A percentile compares a stretch with the other conserved stretches of the same genome.
phyloP scores from a whole-genome alignment of 2,329 filamentous ascomycete species.

The Cadophora sp. region DNA sequence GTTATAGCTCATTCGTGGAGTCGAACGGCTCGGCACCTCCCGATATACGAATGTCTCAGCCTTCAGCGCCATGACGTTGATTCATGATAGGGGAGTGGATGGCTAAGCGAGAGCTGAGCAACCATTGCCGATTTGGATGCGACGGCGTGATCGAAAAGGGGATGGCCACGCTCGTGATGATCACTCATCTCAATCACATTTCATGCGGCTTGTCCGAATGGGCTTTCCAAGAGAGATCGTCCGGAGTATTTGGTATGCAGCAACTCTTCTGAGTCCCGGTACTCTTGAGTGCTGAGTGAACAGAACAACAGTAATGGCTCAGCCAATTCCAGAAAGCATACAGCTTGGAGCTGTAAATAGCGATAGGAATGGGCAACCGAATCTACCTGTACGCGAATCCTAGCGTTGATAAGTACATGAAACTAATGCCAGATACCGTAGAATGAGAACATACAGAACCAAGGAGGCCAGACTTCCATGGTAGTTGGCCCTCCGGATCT shows the following conservation, averaged over 20 bases:
- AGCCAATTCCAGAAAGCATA: neutral
- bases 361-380: neutral
- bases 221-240: neutral
- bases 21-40: neutral
- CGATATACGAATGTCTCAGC: neutral
- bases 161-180: neutral
- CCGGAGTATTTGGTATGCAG: neutral
- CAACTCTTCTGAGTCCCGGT: neutral
- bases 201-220: too few species aligned
- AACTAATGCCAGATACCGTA: neutral
- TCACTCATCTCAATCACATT: neutral
- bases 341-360: neutral
- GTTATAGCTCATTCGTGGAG: neutral
- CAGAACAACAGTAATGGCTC: neutral
- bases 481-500: too few species aligned
- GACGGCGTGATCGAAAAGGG: neutral
- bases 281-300: too few species aligned
- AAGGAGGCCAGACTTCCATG: too few species aligned
- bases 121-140: neutral
- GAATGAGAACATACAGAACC: too few species aligned
- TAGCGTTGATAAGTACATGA: neutral
- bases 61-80: neutral
- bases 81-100: neutral
- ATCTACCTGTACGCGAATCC: neutral
- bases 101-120: conserved; percentile 10